Evolutionary conservation across 2,329 filamentous ascomycete genomes (phyloP).

Genomic region (Aspergillus piperis): DNA sequence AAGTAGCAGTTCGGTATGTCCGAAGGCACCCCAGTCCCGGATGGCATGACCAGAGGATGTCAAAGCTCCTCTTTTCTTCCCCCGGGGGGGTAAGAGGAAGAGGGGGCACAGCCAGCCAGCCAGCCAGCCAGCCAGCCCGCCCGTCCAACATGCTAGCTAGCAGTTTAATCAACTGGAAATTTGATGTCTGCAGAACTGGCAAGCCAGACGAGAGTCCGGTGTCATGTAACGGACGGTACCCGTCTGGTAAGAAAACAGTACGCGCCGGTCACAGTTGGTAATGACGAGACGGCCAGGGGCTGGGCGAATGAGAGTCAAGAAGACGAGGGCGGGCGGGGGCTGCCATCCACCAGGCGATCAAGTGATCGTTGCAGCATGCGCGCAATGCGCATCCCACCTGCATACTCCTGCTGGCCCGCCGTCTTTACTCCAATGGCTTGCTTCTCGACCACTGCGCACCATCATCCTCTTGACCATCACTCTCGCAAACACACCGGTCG

Average conservation of each 20-base stretch:
- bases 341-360: conserved; percentile 51
- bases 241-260: conserved; percentile 33
- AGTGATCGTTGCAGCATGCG: conserved; percentile 63
- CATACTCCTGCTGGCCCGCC: conserved; percentile 23
- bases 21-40: conserved; percentile 5
- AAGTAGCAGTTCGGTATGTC: conserved; percentile 16
- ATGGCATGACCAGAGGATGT: conserved; percentile 10
- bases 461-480: too few species aligned
- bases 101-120: background rate
- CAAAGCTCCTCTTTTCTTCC: background rate
- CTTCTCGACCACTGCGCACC: conserved; percentile 8
- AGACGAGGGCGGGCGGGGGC: conserved; percentile 10
- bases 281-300: conserved; percentile 19
- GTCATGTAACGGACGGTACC: conserved; percentile 32
- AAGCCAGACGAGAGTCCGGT: conserved; percentile 10
- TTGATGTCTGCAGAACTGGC: conserved; percentile 7
- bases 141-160: background rate
- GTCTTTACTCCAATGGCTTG: conserved; percentile 25
- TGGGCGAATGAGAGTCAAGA: conserved; percentile 17
- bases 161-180: conserved; percentile 9
- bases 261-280: conserved; percentile 24
- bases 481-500: conserved; percentile 22
- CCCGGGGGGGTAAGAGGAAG: too few species aligned
- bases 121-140: background rate
- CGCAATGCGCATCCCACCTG: conserved; percentile 39